phyloP scores from a whole-genome alignment of 2,329 filamentous ascomycete species.

The Stagonosporopsis cucurbitacearum region DNA sequence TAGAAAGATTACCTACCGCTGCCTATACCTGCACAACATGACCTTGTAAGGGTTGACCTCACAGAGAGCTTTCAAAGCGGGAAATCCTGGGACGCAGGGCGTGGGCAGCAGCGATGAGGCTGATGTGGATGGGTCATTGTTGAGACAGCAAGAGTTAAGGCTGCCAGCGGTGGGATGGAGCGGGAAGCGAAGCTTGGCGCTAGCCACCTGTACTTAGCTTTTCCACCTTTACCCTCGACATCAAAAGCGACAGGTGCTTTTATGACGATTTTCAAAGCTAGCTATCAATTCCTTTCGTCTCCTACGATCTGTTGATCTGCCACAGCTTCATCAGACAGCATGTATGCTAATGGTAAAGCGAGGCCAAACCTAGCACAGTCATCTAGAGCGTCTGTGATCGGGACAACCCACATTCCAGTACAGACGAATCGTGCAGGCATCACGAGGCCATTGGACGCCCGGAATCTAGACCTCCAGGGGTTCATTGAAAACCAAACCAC shows the following conservation, averaged over 20 bases:
- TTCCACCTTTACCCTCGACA: not conserved
- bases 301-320: not conserved
- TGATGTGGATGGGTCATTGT: not conserved
- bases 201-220: not conserved
- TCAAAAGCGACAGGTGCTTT: not conserved
- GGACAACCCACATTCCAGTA: not conserved
- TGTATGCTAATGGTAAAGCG: not conserved
- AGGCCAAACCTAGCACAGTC: too few relatives aligned
- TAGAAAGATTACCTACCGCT: too few relatives aligned
- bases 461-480: constrained; percentile 9
- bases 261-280: not conserved
- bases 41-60: not conserved
- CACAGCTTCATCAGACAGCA: not conserved
- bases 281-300: not conserved
- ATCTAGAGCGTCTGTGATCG: not conserved
- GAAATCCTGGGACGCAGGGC: not conserved
- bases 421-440: not conserved
- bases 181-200: constrained; percentile 15
- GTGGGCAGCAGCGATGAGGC: not conserved
- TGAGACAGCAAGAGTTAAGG: not conserved
- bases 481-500: constrained; percentile 20
- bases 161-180: constrained; percentile 1
- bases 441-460: constrained; percentile 22
- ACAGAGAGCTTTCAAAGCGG: not conserved
- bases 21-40: not conserved